A percentile compares a stretch with the other conserved stretches of the same genome.
Evolutionary conservation across 257 asterid genomes (phyloP).

Genomic region (Plantago ovata): DNA sequence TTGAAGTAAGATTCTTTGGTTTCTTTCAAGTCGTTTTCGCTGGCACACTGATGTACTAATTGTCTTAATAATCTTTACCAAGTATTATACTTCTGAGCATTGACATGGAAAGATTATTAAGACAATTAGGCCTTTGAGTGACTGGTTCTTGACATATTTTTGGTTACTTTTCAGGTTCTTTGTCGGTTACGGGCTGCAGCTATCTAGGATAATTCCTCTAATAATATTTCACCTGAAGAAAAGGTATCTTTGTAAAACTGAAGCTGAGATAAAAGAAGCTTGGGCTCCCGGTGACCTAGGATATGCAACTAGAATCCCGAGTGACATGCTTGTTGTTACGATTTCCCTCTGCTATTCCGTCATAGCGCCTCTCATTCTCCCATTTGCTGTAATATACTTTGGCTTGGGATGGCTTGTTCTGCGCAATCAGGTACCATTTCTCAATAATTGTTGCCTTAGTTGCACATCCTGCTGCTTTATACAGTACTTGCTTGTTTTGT

Average conservation of each 20-base stretch:
- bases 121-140: background rate
- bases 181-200: slow-evolving; percentile 91
- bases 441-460: background rate
- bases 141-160: background rate
- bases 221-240: slow-evolving; percentile 71
- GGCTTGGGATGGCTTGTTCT: slow-evolving; percentile 92
- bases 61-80: no score
- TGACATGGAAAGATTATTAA: no score
- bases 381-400: slow-evolving; percentile 76
- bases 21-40: background rate
- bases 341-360: slow-evolving; percentile 77
- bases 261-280: slow-evolving; percentile 73
- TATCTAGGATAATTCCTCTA: slow-evolving; percentile 74
- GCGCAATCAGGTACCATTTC: slow-evolving; percentile 68
- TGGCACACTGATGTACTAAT: background rate
- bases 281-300: slow-evolving; percentile 89
- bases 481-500: background rate
- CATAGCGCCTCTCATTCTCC: slow-evolving; percentile 76
- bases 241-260: slow-evolving; percentile 79
- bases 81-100: no score
- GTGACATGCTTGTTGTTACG: slow-evolving; percentile 68
- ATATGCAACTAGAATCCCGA: slow-evolving; percentile 74
- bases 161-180: slow-evolving; percentile 56
- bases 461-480: background rate
- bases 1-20: slow-evolving; percentile 55